Conservation (phyloP, 345 rosid genomes). For the Citrus unshiu region DNA sequence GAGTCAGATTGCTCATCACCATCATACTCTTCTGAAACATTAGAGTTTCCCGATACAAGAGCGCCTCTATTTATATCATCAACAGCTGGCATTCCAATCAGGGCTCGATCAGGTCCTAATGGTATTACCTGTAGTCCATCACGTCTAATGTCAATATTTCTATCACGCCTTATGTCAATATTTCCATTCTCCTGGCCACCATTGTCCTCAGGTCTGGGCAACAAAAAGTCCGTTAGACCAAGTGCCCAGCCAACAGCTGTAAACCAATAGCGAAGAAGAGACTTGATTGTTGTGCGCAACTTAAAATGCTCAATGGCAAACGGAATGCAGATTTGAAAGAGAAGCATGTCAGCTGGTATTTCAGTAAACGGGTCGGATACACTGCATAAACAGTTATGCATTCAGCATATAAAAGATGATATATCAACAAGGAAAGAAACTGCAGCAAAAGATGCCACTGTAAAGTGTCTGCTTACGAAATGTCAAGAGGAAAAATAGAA, state of each 20-base stretch:
- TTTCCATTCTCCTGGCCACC: conserved; percentile 73
- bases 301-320: conserved; percentile 93
- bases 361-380: conserved; percentile 98
- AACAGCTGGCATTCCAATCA: conserved; percentile 50
- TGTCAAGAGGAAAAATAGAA: conserved; percentile 87
- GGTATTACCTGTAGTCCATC: conserved; percentile 54
- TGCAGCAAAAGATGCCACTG: neutral
- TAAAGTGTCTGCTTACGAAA: conserved; percentile 57
- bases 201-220: conserved; percentile 80
- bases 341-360: conserved; percentile 97
- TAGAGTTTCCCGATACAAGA: conserved; percentile 36
- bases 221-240: conserved; percentile 76
- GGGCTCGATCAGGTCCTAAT: conserved; percentile 60
- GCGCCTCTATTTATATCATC: conserved; percentile 47
- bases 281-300: conserved; percentile 82
- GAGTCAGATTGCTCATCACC: conserved; percentile 81
- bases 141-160: conserved; percentile 76
- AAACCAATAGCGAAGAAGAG: conserved; percentile 92
- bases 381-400: conserved; percentile 37
- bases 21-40: conserved; percentile 59
- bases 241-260: conserved; percentile 91
- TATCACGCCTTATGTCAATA: conserved; percentile 76
- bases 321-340: conserved; percentile 97
- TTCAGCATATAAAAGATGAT: conserved; percentile 17
- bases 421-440: neutral